Conservation (phyloP, 495 filamentous ascomycete genomes). For the Penicillium canariense region DNA sequence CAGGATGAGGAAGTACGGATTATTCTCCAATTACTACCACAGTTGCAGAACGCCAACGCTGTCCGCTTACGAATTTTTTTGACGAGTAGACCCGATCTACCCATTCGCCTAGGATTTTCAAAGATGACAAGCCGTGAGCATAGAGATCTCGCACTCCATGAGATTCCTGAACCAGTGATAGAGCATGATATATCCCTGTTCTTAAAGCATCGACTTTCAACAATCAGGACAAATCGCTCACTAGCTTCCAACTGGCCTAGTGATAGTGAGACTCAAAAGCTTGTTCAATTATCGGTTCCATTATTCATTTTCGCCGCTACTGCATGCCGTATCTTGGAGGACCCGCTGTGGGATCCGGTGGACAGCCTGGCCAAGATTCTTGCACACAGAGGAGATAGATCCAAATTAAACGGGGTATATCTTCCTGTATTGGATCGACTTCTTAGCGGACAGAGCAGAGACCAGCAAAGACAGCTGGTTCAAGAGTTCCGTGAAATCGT, state of each 20-base stretch:
- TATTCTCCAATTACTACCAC: conserved; percentile 36
- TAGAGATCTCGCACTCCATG: conserved; percentile 25
- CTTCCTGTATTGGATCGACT: conserved; percentile 1
- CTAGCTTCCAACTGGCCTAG: conserved; percentile 37
- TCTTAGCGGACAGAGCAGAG: background rate
- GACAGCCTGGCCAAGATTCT: conserved; percentile 1
- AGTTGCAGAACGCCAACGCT: conserved; percentile 6
- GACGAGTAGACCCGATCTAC: conserved; percentile 10
- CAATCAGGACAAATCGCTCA: conserved; percentile 11
- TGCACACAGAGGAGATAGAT: background rate
- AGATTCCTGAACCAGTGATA: conserved; percentile 16
- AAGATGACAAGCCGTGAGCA: conserved; percentile 14
- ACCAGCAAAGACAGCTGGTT: background rate
- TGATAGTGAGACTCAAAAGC: background rate
- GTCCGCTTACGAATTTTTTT: conserved; percentile 1
- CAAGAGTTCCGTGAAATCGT: background rate
- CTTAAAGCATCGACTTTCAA: conserved; percentile 18
- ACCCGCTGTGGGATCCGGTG: background rate
- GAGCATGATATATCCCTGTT: conserved; percentile 28
- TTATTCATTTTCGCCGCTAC: conserved; percentile 11
- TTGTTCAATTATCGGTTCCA: conserved; percentile 1
- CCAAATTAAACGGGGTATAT: background rate
- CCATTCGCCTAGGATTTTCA: conserved; percentile 34
- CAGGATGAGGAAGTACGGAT: conserved; percentile 33
- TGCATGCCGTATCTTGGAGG: background rate